These are phyloP conservation scores for Mychonastes homosphaera DNA, from an alignment of 139 green algal species.

Conservation along the genomic window DNA sequence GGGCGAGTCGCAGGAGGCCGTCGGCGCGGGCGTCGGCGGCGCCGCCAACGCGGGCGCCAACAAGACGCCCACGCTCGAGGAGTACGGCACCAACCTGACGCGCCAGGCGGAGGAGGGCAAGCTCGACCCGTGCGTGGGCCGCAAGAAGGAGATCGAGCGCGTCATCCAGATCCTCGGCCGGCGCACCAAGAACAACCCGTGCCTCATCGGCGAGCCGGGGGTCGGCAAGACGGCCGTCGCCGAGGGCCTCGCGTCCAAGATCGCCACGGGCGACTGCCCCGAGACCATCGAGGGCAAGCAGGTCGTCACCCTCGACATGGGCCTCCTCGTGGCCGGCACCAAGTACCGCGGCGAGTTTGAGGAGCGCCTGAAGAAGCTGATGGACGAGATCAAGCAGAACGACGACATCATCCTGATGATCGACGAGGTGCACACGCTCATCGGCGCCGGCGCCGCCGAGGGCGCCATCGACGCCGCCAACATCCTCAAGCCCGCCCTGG, in stretches of 20 bases:
- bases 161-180: conserved; percentile 98
- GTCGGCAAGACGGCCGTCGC: conserved; percentile 98
- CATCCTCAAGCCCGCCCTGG: conserved; percentile 98
- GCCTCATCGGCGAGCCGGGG: conserved; percentile 95
- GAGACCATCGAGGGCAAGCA: conserved; percentile 99
- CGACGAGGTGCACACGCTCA: conserved; percentile 96
- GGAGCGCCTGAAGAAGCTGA: conserved; percentile 99
- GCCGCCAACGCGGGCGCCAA: conserved; percentile 57
- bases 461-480: conserved; percentile 98
- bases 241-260: conserved; percentile 94
- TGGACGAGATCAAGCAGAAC: conserved; percentile 99
- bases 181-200: conserved; percentile 98
- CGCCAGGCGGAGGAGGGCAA: conserved; percentile 87
- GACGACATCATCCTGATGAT: conserved; percentile 98
- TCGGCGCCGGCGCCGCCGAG: conserved; percentile 94
- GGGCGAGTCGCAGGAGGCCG: conserved; percentile 91
- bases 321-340: conserved; percentile 94
- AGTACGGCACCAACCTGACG: conserved; percentile 98
- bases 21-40: conserved; percentile 75
- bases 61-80: conserved; percentile 97
- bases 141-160: conserved; percentile 94
- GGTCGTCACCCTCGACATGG: conserved; percentile 98
- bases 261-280: conserved; percentile 85
- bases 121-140: conserved; percentile 92
- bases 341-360: conserved; percentile 99